Base-by-base conservation (phyloP, 805 yeast species). In the Myxozyma melibiosi region DNA sequence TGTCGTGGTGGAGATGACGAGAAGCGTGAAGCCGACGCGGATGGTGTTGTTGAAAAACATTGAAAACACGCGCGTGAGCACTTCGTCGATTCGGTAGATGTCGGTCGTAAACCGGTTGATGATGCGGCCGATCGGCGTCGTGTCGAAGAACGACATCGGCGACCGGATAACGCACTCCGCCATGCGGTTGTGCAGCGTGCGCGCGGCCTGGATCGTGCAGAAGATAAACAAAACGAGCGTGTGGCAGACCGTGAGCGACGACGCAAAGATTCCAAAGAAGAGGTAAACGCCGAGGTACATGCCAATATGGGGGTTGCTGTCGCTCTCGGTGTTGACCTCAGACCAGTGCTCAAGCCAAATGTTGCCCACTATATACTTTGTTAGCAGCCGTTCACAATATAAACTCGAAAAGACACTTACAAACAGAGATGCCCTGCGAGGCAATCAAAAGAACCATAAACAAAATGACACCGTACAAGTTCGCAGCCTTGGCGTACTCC, bases 321-420 rank as follows among this genome's bases (percentile, higher is more conserved):
- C 92, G 37, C 73, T 69, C 42, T 71, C 74, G 2, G 91, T 79
- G 69, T 92, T 94, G 22, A 86, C 82, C 70, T 94, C 99, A 11
- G 98, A 88, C 99, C 99, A 94, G 71, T 89, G 89, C 71, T 94
- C 94, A 67, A 94, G 81, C 99, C 99, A 94, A 52, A 92, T 81
- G 69, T 85, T 90, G 35, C 90, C 84, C 47, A 63, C 64, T 58
- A 51, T n/a, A 58, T 7, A 24, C 14, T 8, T 11, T 7, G 41
- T 58, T 40, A 58, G 53, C 34, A 30, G 16, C 6, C 5, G 16
- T 31, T 20, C 43, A 75, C 74, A 79, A 48, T 84, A 67, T 9
- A 78, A 69, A 80, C 82, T 86, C 0, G 88, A 78, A 4, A 79
- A 45, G n/a, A 86, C 64, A 20, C 69, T 65, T 34, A 65, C 70